A percentile compares a stretch with the other conserved stretches of the same genome.
phyloP scores from a whole-genome alignment of 2,329 filamentous ascomycete genomes.

The Colletotrichum acutatum region DNA sequence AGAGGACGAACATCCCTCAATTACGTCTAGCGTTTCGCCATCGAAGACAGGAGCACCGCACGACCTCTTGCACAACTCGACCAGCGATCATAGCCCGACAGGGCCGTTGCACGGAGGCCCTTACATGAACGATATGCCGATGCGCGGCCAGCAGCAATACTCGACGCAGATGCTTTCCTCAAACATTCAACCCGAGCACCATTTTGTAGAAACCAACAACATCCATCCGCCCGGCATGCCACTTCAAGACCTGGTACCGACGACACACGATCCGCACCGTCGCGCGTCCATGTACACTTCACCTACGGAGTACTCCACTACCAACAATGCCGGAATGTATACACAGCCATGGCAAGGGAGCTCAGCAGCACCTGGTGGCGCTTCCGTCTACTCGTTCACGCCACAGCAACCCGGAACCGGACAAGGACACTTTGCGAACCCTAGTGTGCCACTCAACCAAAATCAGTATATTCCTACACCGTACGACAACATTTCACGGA shows the following conservation, averaged over 20 bases:
- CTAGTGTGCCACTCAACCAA: constrained; percentile 46
- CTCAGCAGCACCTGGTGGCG: constrained; percentile 52
- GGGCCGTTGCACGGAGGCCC: constrained; percentile 45
- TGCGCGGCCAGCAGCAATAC: constrained; percentile 54
- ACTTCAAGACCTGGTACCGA: constrained; percentile 58
- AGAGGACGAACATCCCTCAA: constrained; percentile 53
- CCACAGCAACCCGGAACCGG: constrained; percentile 49
- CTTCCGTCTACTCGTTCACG: constrained; percentile 59
- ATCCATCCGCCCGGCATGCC: constrained; percentile 51
- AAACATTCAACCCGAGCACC: constrained; percentile 53
- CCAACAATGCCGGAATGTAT: constrained; percentile 54
- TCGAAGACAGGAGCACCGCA: constrained; percentile 47
- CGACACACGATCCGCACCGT: constrained; percentile 56
- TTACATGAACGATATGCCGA: constrained; percentile 56
- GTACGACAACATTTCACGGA: constrained; percentile 48
- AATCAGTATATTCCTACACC: constrained; percentile 47
- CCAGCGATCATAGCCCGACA: constrained; percentile 50
- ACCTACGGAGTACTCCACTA: constrained; percentile 56
- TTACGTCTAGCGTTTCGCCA: constrained; percentile 49
- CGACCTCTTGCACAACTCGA: constrained; percentile 47
- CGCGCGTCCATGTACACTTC: constrained; percentile 57
- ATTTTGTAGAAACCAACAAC: constrained; percentile 51
- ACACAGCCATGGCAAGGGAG: constrained; percentile 56
- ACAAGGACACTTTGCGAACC: constrained; percentile 45
- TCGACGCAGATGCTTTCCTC: constrained; percentile 52